These are phyloP conservation scores for Blastocystis sp. DNA, from an alignment of 352 stramenopile species.

Conservation along the genomic window DNA sequence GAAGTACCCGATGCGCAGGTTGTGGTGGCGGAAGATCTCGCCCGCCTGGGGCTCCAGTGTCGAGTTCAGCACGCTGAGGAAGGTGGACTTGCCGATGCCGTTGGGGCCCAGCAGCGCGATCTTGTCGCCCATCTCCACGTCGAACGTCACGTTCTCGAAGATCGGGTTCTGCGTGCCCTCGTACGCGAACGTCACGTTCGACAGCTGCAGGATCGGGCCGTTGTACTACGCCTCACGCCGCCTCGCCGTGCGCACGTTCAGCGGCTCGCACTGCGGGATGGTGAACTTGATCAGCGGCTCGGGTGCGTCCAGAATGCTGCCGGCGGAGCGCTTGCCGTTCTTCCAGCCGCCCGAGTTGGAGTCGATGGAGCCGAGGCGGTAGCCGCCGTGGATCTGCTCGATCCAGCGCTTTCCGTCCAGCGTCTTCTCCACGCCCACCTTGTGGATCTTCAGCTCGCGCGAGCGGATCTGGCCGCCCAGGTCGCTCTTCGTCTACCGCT, in stretches of 20 bases:
- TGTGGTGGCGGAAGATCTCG: conserved; percentile 72
- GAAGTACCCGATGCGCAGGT: conserved; percentile 73
- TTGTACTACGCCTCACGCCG: conserved; percentile 51
- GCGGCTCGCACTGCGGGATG: conserved; percentile 7
- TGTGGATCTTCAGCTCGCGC: conserved; percentile 63
- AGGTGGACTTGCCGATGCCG: conserved; percentile 91
- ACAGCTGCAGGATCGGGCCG: conserved; percentile 70
- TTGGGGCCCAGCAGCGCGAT: conserved; percentile 96
- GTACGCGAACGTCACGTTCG: conserved; percentile 71
- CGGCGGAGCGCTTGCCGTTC: conserved; percentile 63
- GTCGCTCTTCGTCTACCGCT: conserved; percentile 46
- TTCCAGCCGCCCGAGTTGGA: conserved; percentile 58
- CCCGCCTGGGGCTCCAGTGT: conserved; percentile 78
- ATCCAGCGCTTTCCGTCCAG: conserved; percentile 68
- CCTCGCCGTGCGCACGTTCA: not conserved
- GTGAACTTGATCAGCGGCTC: conserved; percentile 70
- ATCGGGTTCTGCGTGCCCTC: conserved; percentile 74
- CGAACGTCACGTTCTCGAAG: conserved; percentile 88
- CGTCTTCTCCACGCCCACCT: conserved; percentile 65
- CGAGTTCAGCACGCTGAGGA: conserved; percentile 90
- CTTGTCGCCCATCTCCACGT: conserved; percentile 88
- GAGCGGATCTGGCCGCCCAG: conserved; percentile 48
- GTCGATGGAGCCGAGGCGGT: conserved; percentile 61
- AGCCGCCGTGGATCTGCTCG: conserved; percentile 32
- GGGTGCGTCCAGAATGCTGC: conserved; percentile 54